Evolutionary conservation across 148 eudicot species (phyloP).

Genomic region (Rhododendron vialii): DNA sequence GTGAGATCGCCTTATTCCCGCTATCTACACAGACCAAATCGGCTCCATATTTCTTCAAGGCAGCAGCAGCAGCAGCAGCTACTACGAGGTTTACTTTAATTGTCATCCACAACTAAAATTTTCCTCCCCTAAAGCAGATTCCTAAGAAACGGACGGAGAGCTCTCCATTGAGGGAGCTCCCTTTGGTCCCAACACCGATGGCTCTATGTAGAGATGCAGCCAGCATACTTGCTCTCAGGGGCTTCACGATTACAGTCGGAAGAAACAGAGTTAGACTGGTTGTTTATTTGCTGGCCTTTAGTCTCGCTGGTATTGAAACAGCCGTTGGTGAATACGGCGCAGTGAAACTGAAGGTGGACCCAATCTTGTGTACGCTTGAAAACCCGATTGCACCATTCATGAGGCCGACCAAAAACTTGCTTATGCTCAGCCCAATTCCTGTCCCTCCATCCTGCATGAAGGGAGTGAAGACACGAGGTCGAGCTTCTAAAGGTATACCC

Average conservation of each 20-base stretch:
- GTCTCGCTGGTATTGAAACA: constrained; percentile 29
- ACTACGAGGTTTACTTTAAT: constrained; percentile 72
- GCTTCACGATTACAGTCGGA: constrained; percentile 64
- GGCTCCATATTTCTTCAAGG: constrained; percentile 90
- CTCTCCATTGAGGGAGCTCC: constrained; percentile 40
- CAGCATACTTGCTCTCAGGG: constrained; percentile 77
- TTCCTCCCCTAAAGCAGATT: constrained; percentile 72
- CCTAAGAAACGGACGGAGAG: constrained; percentile 38
- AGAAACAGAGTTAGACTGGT: constrained; percentile 25
- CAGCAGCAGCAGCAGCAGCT: constrained; percentile 69
- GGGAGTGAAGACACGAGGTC: constrained; percentile 75
- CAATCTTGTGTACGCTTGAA: constrained; percentile 59
- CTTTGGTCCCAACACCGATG: constrained; percentile 70
- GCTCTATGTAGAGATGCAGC: constrained; percentile 80
- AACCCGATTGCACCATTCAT: constrained; percentile 91
- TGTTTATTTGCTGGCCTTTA: not conserved
- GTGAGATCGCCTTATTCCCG: constrained; percentile 62
- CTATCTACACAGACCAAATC: constrained; percentile 81
- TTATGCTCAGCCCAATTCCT: constrained; percentile 93
- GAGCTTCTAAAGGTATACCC: constrained; percentile 85
- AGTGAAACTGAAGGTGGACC: constrained; percentile 89
- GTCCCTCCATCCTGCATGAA: constrained; percentile 99
- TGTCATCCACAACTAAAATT: constrained; percentile 90
- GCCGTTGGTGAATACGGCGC: constrained; percentile 45
- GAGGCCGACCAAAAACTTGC: constrained; percentile 82